Base-by-base conservation (phyloP, 2,329 filamentous ascomycete genomes). In the Aspergillus eucalypticola region DNA sequence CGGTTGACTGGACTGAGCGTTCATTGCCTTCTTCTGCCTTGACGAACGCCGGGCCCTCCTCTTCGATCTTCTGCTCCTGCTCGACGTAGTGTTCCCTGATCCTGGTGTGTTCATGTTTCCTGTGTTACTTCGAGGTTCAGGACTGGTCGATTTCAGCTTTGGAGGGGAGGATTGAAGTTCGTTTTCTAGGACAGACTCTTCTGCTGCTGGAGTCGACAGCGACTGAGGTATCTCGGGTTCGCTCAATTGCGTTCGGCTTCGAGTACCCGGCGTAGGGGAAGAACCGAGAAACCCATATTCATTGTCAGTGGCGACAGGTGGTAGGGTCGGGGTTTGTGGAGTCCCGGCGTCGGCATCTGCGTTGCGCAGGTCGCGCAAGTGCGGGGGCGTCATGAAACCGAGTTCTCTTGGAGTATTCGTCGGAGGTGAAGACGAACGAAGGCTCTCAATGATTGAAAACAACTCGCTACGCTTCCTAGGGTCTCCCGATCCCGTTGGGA, bases 381-480 rank as follows among this genome's bases (percentile, higher is more conserved):
- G 68, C 2, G 68, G 67, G 11, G 72, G 73, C 4, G 73, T 74
- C 38, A 69, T 66, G 41, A 70, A 68, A 38, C 65, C 71, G 27
- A 65, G 53, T 60, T 67, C 58, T 60, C 63, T 67, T 60, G 69
- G 68, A 56, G 73, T 64, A 66, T 72, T 55, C 4, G 62, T 61
- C 5, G 70, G 67, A 2, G 68, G 66, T 3, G 75, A 75, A 11
- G 74, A 75, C 13, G 87, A 88, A 29, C 82, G 81, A 25, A 93
- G 81, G 19, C 88, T 85, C 1, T 89, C 82, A 66, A 92, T 94
- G 63, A 94, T 79, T 0, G 82, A 82, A 5, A 85, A 84, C 23
- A 84, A 84, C 64, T 89, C 86, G 8, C 76, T 75, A 49, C 83
- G 83, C 71, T 96, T 91, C 53, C 88, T 76, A 67, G 95, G 91